Evolutionary conservation across 129 eudicot genomes (phyloP).

Genomic region (Smallanthus sonchifolius): DNA sequence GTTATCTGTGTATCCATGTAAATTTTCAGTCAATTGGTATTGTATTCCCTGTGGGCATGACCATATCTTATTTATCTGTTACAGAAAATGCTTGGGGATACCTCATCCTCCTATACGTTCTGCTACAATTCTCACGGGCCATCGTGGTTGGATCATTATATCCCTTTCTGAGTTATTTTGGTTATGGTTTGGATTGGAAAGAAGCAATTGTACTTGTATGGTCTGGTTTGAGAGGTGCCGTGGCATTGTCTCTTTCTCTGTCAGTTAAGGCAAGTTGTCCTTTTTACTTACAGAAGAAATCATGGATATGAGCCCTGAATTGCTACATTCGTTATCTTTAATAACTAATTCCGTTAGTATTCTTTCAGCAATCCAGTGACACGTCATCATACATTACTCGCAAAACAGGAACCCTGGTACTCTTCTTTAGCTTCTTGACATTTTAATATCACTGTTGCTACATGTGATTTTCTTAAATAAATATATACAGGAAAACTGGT

Average conservation of each 20-base stretch:
- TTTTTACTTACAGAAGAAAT: background rate
- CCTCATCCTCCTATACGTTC: conserved; percentile 68
- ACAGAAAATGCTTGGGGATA: conserved; percentile 90
- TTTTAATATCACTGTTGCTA: background rate
- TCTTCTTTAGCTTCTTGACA: conserved; percentile 14
- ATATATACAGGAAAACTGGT: background rate
- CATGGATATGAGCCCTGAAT: background rate
- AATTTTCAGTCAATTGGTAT: background rate
- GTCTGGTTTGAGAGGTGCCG: conserved; percentile 97
- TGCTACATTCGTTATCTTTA: background rate
- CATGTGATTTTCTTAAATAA: background rate
- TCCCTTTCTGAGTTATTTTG: conserved; percentile 69
- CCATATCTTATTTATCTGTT: background rate
- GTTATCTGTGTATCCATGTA: background rate
- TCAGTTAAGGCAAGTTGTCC: conserved; percentile 74
- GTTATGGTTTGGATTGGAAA: conserved; percentile 95
- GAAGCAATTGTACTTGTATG: conserved; percentile 80
- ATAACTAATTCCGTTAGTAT: conserved; percentile 4
- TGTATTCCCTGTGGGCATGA: background rate
- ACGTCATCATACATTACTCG: conserved; percentile 45
- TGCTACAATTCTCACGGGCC: conserved; percentile 65
- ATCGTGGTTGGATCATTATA: conserved; percentile 67
- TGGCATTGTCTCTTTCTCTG: conserved; percentile 82
- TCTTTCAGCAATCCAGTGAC: conserved; percentile 72
- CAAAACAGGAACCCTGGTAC: conserved; percentile 84